These are phyloP conservation scores for Picochlorum sp. DNA, from an alignment of 139 green algal genomes.

Conservation along the genomic window DNA sequence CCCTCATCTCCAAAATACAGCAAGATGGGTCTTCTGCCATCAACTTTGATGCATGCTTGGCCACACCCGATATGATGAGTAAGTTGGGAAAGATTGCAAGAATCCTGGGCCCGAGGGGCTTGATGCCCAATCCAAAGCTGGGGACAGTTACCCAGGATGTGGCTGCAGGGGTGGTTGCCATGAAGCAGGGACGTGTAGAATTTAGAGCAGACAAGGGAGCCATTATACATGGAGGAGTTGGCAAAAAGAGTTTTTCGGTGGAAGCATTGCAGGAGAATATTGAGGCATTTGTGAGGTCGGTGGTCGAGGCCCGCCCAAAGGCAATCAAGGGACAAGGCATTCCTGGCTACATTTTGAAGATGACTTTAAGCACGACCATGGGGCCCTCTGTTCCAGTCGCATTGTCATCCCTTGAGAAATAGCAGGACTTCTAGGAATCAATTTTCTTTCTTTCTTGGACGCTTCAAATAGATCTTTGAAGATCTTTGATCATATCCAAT, in stretches of 20 bases:
- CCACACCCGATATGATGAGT: constrained; percentile 81
- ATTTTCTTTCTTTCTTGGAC: too few species aligned
- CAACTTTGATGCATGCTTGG: constrained; percentile 57
- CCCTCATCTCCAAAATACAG: constrained; percentile 65
- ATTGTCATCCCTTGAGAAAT: constrained; percentile 12
- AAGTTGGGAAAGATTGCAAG: constrained; percentile 60
- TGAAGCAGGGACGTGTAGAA: constrained; percentile 69
- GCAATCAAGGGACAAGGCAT: constrained; percentile 45
- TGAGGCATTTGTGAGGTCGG: constrained; percentile 32
- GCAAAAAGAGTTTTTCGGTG: constrained; percentile 41
- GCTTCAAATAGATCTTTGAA: too few species aligned
- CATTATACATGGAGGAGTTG: constrained; percentile 66
- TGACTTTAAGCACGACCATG: constrained; percentile 48
- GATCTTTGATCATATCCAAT: too few species aligned
- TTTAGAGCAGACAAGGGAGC: constrained; percentile 69
- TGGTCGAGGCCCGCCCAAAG: constrained; percentile 53
- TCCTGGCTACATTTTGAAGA: constrained; percentile 34
- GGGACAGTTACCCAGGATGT: constrained; percentile 78
- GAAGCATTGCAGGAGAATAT: constrained; percentile 48
- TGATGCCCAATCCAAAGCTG: constrained; percentile 98
- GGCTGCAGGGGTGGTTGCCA: constrained; percentile 43
- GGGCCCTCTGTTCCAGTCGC: constrained; percentile 43
- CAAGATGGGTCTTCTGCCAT: constrained; percentile 32
- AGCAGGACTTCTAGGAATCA: too few species aligned
- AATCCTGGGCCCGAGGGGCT: constrained; percentile 79